Evolutionary conservation across 345 rosid genomes (phyloP).

Genomic region (Kandelia obovata): DNA sequence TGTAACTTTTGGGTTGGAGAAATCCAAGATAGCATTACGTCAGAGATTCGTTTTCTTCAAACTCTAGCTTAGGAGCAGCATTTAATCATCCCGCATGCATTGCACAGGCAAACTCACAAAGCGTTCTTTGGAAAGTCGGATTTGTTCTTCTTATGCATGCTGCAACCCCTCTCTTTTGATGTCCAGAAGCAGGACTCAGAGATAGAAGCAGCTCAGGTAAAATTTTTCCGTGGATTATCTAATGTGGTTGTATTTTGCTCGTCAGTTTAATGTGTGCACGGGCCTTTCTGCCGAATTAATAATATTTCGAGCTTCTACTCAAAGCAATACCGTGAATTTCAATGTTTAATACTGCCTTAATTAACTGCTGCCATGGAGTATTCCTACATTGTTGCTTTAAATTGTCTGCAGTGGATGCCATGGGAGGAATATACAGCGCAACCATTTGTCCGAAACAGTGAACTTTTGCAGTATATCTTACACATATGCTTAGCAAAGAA

Average conservation of each 20-base stretch:
- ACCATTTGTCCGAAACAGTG: slow-evolving; percentile 30
- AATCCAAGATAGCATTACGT: neutral
- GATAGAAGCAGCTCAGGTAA: slow-evolving; percentile 77
- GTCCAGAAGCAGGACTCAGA: slow-evolving; percentile 67
- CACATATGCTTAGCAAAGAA: slow-evolving; percentile 35
- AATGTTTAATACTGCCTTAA: neutral
- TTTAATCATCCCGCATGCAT: neutral
- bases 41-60: neutral
- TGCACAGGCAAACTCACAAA: slow-evolving; percentile 69
- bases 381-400: slow-evolving; percentile 13
- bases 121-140: slow-evolving; percentile 72
- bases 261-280: neutral
- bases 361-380: neutral
- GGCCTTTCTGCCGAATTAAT: too few relatives aligned
- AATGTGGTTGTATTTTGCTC: neutral
- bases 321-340: neutral
- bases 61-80: neutral
- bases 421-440: slow-evolving; percentile 41
- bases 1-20: neutral
- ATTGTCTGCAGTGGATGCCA: slow-evolving; percentile 70
- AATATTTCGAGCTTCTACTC: too few relatives aligned
- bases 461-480: slow-evolving; percentile 22
- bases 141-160: slow-evolving; percentile 72
- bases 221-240: neutral
- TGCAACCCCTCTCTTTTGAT: slow-evolving; percentile 65